These are phyloP conservation scores for Cordyceps cateniannulata DNA, from an alignment of 2,329 filamentous ascomycete genomes.

Conservation along the genomic window DNA sequence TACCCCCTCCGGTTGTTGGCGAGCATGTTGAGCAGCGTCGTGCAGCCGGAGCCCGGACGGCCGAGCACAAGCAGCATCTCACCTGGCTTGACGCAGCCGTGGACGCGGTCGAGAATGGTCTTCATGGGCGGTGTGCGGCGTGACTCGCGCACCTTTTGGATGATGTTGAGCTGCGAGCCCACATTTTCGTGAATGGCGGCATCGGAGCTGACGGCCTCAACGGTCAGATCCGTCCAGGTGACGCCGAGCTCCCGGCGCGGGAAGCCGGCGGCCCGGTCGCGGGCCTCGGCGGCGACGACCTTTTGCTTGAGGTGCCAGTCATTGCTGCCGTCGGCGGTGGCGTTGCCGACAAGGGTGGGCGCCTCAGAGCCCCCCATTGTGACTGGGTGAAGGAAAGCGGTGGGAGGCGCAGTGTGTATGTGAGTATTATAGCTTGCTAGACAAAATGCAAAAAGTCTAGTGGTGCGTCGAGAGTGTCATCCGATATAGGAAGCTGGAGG, in stretches of 20 bases:
- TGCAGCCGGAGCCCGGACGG: constrained; percentile 63
- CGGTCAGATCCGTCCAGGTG: constrained; percentile 58
- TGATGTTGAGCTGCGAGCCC: constrained; percentile 50
- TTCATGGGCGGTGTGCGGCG: constrained; percentile 51
- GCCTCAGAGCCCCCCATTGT: constrained; percentile 8
- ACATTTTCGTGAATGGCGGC: constrained; percentile 62
- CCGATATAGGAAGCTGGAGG: too few relatives aligned
- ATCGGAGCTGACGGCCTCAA: constrained; percentile 54
- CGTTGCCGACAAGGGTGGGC: constrained; percentile 3
- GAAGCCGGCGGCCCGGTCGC: constrained; percentile 38
- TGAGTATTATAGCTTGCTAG: background rate
- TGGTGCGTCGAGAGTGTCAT: too few relatives aligned
- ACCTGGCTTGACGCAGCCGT: constrained; percentile 65
- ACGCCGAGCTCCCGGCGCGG: constrained; percentile 51
- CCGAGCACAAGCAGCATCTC: constrained; percentile 68
- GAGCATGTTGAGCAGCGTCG: constrained; percentile 63
- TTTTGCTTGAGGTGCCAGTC: constrained; percentile 45
- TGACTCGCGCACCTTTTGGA: constrained; percentile 45
- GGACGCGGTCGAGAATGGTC: constrained; percentile 58
- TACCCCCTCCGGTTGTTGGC: constrained; percentile 58
- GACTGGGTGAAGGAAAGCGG: background rate
- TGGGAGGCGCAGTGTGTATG: background rate
- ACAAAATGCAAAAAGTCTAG: background rate
- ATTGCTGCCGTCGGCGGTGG: background rate
- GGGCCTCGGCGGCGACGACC: constrained; percentile 36